Evolutionary conservation across 805 yeast species (phyloP), one percentile per base, ranked within the genome.

Genomic region (Wickerhamiella musiphila): DNA sequence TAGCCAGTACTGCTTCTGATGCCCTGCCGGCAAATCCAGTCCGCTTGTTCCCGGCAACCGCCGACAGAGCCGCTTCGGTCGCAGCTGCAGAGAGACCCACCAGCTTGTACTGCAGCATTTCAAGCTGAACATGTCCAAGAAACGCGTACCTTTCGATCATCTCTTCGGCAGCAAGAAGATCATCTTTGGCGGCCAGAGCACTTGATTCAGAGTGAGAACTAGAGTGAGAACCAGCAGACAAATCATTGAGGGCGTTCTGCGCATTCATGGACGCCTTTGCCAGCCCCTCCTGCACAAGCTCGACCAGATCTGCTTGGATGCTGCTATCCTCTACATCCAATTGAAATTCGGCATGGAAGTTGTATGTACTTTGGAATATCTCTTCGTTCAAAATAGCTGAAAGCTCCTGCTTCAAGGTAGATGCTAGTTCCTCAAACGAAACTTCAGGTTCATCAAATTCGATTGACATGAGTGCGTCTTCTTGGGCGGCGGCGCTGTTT

Each of bases 61-160:
- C 10, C 5, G 3, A 11, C 23, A 7, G 3, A 2, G 15, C 11
- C n/a, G 4, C 23, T 3, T 19, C 6, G 18, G 23, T 12, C 28
- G 13, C 20, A 8, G 7, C 18, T n/a, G 13, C 18, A 24, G 26
- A 29, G 10, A 35, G 26, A n/a, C 17, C 19, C 10, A 35, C 19
- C 21, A 35, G 32, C 27, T 42, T 47, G n/a, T 39, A 31, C 11
- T 37, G 29, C 19, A 35, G 31, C 4, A 16, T 16, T 13, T 16
- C n/a, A 4, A 51, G 36, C 26, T 36, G 45, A 43, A 51, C 41
- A 4, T 52, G 48, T 12, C 43, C 35, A 7, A 46, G 37, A 30
- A 52, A 51, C 21, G 48, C 34, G 32, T 41, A 45, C 33, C 42
- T 40, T 33, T 49, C 53, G 15, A 49, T 31, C 6, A 39, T 37